Base-by-base conservation (phyloP, 1,284 basidiomycete genomes). In the Trametes pubescens region DNA sequence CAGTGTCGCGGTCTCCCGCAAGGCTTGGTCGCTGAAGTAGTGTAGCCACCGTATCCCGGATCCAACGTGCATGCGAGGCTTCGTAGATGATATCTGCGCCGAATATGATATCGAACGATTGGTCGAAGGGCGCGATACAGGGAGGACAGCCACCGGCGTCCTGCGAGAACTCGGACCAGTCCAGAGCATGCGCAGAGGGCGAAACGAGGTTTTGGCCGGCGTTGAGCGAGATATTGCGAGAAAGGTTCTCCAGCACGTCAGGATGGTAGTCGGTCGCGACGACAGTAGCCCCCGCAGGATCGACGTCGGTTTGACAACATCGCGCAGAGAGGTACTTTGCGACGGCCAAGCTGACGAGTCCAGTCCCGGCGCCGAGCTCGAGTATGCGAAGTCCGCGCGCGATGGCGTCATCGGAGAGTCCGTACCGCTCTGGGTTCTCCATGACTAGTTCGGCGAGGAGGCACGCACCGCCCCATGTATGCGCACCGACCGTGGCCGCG, bases 391-490 rank as follows among this genome's bases (percentile, higher is more conserved):
- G 73, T n/a, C 51, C 44, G 44, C 26, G 29, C 21, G 34, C 11
- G 18, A 38, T 24, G 11, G 21, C 57, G 11, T 21, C 59, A 16
- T 32, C 40, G 21, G 40, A 32, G 10, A 89, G 73, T 4, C 84
- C 84, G 71, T 91, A 93, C 2, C 69, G 68, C 0, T 64, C 72
- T 0, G 93, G 92, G 29, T 82, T 74, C 22, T 88, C 82, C 0
- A 86, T 84, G 57, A 96, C 86, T 77, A 90, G 84, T 71, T 95
- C 89, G 0, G 93, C 87, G 46, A 97, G 82, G 5, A 96, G 86
- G 68, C 92, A 94, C 0, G 93, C 91, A 5, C 88, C 86, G 1
- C 94, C 95, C 95, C 95, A 97, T 0, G 95, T 97, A 76, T 96
- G 94, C 21, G 94, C 90, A 7, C 95, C 95, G 21, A 96, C 90